These are phyloP conservation scores for Boechera stricta DNA, from an alignment of 345 rosid species.

Conservation along the genomic window DNA sequence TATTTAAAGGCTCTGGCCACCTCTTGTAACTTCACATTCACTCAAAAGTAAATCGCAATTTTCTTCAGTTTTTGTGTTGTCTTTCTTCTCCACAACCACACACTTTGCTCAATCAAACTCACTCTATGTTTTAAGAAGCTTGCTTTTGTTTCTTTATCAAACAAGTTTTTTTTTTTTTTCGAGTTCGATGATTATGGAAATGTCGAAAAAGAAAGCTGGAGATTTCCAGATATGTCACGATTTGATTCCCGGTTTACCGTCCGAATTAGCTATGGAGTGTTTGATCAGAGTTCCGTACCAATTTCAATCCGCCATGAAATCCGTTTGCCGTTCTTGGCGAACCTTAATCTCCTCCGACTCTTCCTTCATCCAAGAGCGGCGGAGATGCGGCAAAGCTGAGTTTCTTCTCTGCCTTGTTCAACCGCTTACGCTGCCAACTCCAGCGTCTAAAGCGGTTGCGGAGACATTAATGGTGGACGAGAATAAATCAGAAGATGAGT, in stretches of 20 bases:
- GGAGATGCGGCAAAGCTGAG: constrained; percentile 50
- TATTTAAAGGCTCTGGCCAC: constrained; percentile 8
- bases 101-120: neutral
- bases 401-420: constrained; percentile 60
- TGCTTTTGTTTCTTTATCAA: neutral
- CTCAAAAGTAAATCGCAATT: neutral
- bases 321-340: constrained; percentile 56
- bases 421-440: constrained; percentile 37
- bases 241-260: constrained; percentile 61
- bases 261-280: constrained; percentile 58
- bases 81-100: neutral
- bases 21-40: constrained; percentile 1
- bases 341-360: constrained; percentile 44
- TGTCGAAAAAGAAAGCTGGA: constrained; percentile 6
- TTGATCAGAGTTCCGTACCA: constrained; percentile 55
- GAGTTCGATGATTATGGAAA: neutral
- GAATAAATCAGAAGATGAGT: constrained; percentile 24
- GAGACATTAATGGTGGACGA: neutral
- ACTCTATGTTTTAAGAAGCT: neutral
- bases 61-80: neutral
- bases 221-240: constrained; percentile 4
- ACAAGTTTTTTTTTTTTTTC: too few species aligned
- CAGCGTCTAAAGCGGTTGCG: constrained; percentile 16
- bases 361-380: constrained; percentile 47
- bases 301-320: constrained; percentile 52